A percentile compares a stretch with the other conserved stretches of the same genome.
Conservation (phyloP, 2,329 filamentous ascomycete genomes). For the Ceratocystis cacaofunesta region DNA sequence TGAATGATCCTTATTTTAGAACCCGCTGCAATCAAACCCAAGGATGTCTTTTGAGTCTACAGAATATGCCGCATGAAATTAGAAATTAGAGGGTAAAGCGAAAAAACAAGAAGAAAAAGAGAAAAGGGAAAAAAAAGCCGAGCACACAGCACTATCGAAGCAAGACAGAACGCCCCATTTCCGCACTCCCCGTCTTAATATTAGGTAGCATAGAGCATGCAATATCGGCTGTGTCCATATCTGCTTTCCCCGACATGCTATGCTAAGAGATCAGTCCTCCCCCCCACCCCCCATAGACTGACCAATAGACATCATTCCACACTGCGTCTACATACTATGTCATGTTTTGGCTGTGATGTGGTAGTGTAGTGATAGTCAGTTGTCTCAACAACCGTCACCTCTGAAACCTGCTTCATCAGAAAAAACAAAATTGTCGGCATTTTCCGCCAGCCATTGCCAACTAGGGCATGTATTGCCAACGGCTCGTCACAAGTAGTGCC, state of each 20-base stretch:
- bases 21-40: neutral
- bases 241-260: neutral
- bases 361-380: too few relatives aligned
- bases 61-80: conserved; percentile 1
- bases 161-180: neutral
- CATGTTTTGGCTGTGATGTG: too few relatives aligned
- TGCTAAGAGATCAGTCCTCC: neutral
- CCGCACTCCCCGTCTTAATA: neutral
- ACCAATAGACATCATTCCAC: too few relatives aligned
- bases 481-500: too few relatives aligned
- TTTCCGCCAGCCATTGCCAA: too few relatives aligned
- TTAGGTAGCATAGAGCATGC: neutral
- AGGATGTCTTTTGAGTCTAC: neutral
- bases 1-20: neutral
- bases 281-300: too few relatives aligned
- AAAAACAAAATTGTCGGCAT: too few relatives aligned
- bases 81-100: neutral
- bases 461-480: too few relatives aligned
- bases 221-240: neutral
- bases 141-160: neutral
- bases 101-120: neutral
- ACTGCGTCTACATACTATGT: too few relatives aligned
- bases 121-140: neutral
- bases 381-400: too few relatives aligned
- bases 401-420: too few relatives aligned